These are phyloP conservation scores for Pestalotiopsis sp. DNA, from an alignment of 2,329 filamentous ascomycete genomes.

Conservation along the genomic window DNA sequence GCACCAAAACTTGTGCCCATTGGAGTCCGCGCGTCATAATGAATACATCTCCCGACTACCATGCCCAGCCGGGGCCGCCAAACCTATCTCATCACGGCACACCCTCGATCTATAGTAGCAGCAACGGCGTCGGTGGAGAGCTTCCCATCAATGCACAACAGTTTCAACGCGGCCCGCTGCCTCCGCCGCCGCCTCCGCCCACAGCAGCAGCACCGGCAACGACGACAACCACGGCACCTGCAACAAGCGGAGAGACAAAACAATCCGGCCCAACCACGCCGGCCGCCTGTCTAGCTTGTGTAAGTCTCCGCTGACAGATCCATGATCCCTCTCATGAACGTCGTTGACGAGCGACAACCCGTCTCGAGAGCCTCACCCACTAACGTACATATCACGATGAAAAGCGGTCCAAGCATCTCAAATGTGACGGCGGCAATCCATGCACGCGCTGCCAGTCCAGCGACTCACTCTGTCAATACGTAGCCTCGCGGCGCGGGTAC, in stretches of 20 bases:
- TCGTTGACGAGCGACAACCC: not conserved
- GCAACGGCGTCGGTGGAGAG: conserved; percentile 1
- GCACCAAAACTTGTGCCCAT: not conserved
- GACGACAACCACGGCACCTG: not conserved
- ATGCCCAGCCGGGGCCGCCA: not conserved
- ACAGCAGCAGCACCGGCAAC: not conserved
- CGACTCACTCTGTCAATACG: conserved; percentile 66
- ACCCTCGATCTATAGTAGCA: not conserved
- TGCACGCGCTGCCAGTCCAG: conserved; percentile 66
- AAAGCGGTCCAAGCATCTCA: conserved; percentile 67
- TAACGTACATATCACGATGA: conserved; percentile 10
- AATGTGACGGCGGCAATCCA: conserved; percentile 70
- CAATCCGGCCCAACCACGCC: conserved; percentile 37
- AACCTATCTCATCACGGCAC: not conserved
- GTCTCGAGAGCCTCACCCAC: conserved; percentile 13
- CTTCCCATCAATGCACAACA: not conserved
- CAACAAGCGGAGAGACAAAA: not conserved
- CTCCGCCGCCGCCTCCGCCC: not conserved
- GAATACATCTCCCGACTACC: not conserved
- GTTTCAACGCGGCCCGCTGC: not conserved
- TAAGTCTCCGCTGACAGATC: conserved; percentile 4
- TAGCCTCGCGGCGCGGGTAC: conserved; percentile 74
- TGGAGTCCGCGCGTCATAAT: not conserved
- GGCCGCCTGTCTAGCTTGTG: conserved; percentile 50
- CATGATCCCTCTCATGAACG: not conserved